Evolutionary conservation across 441 rosid species (phyloP), one percentile per base, ranked within the genome.

Genomic region (Hypseocharis bilobata): DNA sequence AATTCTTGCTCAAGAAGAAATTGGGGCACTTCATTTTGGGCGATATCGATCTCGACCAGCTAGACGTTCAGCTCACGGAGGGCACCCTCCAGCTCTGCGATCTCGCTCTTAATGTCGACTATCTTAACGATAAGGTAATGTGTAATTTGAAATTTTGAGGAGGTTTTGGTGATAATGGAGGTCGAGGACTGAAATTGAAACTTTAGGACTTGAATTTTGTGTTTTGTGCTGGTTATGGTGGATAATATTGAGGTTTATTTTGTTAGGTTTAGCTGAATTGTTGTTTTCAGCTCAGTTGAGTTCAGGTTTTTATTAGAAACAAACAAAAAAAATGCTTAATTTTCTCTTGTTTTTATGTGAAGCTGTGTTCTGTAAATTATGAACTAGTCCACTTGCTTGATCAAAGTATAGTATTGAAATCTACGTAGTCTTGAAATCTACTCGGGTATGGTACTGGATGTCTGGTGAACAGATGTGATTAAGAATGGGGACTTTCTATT

Each of bases 41-140:
- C 0, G 99, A 94, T 72, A 89, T 94, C 63, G 96, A 91, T 78
- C 84, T 89, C 65, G 89, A 86, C 61, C 98, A 94, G 78, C 98
- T 94, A 17, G 98, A 91, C 73, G 83, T 94, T 67, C 99, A 91
- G 86, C 96, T 94, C 54, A 36, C 80, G 0, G 77, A 91, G 22
- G 97, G 99, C 56, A 80, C 83, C 1, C 77, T 91, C 65, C 96
- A 84, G 78, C 96, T 93, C 69, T 70, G 32, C 70, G 99, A 93
- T 70, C 86, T 93, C 36, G 99, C 96, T 3, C 84, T 93, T 64
- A 86, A 93, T 76, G 96, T 88, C 64, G 97, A 89, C 74, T 87
- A 75, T 75, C 82, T 94, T 20, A 94, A 91, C 56, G 74, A 78
- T 23, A 83, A 89, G 94, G 99, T 89, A 68, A n/a, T 10, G 28